These are phyloP conservation scores for Cystobasidium slooffiae DNA, from an alignment of 1,284 basidiomycete species.

Conservation along the genomic window DNA sequence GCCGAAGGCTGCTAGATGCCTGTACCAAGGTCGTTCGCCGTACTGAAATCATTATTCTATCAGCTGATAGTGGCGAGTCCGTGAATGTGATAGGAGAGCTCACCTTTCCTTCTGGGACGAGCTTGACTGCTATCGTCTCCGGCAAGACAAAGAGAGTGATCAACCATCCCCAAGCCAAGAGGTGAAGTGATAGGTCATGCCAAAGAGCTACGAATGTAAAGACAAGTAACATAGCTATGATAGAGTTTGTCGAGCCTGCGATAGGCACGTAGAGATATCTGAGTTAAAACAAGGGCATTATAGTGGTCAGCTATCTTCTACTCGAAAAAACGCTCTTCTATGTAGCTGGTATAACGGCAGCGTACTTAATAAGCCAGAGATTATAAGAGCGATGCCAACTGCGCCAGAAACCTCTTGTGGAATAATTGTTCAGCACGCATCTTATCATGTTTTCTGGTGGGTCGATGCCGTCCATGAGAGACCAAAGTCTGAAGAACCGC, in stretches of 20 bases:
- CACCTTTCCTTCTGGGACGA: slow-evolving; percentile 48
- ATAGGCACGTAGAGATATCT: slow-evolving; percentile 95
- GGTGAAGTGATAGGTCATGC: slow-evolving; percentile 88
- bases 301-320: no score
- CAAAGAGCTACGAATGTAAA: slow-evolving; percentile 99
- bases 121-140: slow-evolving; percentile 69
- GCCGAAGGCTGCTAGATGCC: slow-evolving; percentile 82
- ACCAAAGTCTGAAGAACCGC: slow-evolving; percentile 97
- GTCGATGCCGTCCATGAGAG: slow-evolving; percentile 84
- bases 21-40: slow-evolving; percentile 73
- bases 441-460: slow-evolving; percentile 98
- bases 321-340: background rate
- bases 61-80: background rate
- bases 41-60: slow-evolving; percentile 62
- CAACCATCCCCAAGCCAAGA: slow-evolving; percentile 97
- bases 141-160: slow-evolving; percentile 88
- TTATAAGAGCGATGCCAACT: slow-evolving; percentile 97
- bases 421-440: slow-evolving; percentile 99
- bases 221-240: slow-evolving; percentile 75
- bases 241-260: slow-evolving; percentile 70
- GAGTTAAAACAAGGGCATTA: background rate
- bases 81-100: background rate
- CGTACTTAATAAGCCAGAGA: slow-evolving; percentile 86
- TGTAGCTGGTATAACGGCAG: slow-evolving; percentile 15
- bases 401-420: slow-evolving; percentile 89